A percentile compares a stretch with the other conserved stretches of the same genome.
phyloP scores from a whole-genome alignment of 345 rosid species.

The Acer negundo region DNA sequence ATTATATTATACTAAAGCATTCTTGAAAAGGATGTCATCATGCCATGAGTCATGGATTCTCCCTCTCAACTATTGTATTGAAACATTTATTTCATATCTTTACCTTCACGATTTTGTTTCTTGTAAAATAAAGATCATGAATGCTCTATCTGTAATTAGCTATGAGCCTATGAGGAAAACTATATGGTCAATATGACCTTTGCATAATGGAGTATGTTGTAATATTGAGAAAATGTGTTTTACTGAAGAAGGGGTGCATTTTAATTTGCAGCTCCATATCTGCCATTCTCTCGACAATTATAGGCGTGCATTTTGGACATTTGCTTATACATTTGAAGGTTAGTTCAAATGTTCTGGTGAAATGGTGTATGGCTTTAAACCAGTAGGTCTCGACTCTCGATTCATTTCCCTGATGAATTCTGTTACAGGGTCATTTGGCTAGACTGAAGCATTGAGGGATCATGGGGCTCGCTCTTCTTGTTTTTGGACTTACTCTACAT shows the following conservation, averaged over 20 bases:
- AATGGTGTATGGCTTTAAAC: not conserved
- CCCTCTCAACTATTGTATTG: not conserved
- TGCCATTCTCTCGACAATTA: constrained; percentile 71
- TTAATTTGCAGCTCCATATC: constrained; percentile 70
- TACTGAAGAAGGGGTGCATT: not conserved
- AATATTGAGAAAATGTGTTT: not conserved
- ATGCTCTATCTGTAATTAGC: not conserved
- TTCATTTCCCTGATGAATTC: constrained; percentile 10
- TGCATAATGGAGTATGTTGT: not conserved
- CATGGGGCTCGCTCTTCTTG: constrained; percentile 57
- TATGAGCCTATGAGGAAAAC: not conserved
- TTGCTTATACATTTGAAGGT: constrained; percentile 76
- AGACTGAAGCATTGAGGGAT: constrained; percentile 79
- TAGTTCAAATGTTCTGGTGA: not conserved
- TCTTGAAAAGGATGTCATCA: not conserved
- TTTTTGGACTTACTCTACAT: constrained; percentile 66
- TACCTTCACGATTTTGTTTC: not conserved
- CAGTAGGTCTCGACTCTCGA: constrained; percentile 15
- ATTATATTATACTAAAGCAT: not conserved
- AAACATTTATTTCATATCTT: not conserved
- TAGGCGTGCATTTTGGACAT: constrained; percentile 87
- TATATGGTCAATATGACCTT: not conserved
- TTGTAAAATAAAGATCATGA: not conserved
- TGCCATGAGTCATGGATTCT: not conserved
- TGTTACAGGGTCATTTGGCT: constrained; percentile 53